Percentiles rank a stretch among this genome's conserved stretches.
Evolutionary conservation across 2,329 filamentous ascomycete genomes (phyloP).

Genomic region (Berkeleyomyces rouxiae): DNA sequence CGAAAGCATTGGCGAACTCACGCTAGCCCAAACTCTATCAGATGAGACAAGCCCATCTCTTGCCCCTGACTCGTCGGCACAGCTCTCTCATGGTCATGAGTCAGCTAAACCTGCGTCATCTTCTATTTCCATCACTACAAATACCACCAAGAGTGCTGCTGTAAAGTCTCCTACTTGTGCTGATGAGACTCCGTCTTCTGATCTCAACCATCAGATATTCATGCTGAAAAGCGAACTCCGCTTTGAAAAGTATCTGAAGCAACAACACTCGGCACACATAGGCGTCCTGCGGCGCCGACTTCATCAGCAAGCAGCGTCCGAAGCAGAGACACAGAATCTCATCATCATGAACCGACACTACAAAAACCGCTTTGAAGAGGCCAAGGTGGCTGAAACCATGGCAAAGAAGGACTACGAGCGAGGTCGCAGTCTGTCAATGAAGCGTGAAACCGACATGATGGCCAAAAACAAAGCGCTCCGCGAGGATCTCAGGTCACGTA

Average conservation of each 20-base stretch:
- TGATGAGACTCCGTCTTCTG: not conserved
- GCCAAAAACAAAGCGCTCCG: constrained; percentile 48
- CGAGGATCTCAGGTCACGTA: constrained; percentile 53
- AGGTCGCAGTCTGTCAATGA: constrained; percentile 56
- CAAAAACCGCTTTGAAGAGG: constrained; percentile 55
- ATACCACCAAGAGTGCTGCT: not conserved
- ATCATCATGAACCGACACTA: constrained; percentile 60
- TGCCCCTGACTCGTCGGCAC: not conserved
- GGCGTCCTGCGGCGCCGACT: constrained; percentile 60
- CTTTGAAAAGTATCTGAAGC: constrained; percentile 70
- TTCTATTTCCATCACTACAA: not conserved
- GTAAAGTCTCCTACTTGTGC: not conserved
- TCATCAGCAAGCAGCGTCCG: constrained; percentile 58
- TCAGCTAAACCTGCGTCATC: not conserved
- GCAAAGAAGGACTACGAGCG: constrained; percentile 57
- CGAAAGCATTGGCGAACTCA: constrained; percentile 18
- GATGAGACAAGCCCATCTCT: not conserved
- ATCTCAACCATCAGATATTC: constrained; percentile 55
- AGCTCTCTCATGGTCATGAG: not conserved
- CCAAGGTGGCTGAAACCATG: constrained; percentile 52
- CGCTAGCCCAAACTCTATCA: constrained; percentile 2
- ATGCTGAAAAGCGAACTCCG: constrained; percentile 64
- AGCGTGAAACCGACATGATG: constrained; percentile 57
- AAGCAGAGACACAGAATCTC: constrained; percentile 68
- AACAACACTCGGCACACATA: constrained; percentile 69